A percentile compares a stretch with the other conserved stretches of the same genome.
phyloP scores from a whole-genome alignment of 495 filamentous ascomycete genomes.

The Lophium mytilinum region DNA sequence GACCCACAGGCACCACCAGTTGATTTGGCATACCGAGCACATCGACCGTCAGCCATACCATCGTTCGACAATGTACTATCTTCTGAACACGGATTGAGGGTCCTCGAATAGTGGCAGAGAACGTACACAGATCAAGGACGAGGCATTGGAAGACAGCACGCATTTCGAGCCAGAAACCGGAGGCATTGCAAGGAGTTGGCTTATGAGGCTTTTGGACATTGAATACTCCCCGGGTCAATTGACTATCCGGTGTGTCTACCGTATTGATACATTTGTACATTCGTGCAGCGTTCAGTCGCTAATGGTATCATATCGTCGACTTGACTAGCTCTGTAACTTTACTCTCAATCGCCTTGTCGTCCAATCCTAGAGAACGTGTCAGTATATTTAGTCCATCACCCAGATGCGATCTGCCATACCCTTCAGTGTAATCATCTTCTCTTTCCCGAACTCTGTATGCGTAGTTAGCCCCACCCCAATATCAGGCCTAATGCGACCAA shows the following conservation, averaged over 20 bases:
- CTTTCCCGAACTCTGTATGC: conserved; percentile 70
- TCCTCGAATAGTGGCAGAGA: neutral
- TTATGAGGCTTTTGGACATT: no score
- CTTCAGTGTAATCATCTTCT: conserved; percentile 73
- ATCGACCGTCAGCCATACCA: no score
- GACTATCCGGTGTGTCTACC: neutral
- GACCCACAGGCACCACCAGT: no score
- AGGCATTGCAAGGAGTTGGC: no score
- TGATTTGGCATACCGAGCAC: no score
- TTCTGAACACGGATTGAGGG: neutral
- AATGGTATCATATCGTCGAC: conserved; percentile 18
- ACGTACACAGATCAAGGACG: no score
- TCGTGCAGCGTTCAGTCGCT: neutral
- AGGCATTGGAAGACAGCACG: no score
- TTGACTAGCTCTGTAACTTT: conserved; percentile 77
- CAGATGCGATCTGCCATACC: conserved; percentile 43
- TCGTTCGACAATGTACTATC: no score
- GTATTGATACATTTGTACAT: conserved; percentile 2
- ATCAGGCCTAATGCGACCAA: neutral
- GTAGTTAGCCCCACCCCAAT: neutral
- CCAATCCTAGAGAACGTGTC: conserved; percentile 52
- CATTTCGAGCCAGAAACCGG: no score
- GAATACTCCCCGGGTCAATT: no score
- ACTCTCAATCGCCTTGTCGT: conserved; percentile 88
- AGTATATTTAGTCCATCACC: conserved; percentile 4